These are phyloP conservation scores for Fraxinus nigra DNA, from an alignment of 305 asterid species.

Conservation along the genomic window DNA sequence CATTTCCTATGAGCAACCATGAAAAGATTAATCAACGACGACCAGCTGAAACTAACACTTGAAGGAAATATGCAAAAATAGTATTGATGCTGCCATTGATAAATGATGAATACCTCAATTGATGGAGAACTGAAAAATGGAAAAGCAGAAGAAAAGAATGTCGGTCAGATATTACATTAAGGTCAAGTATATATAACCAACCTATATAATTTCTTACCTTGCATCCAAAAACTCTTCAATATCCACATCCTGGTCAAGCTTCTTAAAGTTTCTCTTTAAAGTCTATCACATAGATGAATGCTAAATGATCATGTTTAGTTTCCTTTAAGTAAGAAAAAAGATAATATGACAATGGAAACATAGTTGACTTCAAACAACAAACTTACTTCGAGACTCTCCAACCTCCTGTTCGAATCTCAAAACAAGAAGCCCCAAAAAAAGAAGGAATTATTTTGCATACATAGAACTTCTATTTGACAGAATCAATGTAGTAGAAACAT, in stretches of 20 bases:
- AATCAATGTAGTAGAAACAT: slow-evolving; percentile 8
- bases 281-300: slow-evolving; percentile 37
- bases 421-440: not conserved
- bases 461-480: not conserved
- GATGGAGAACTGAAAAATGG: slow-evolving; percentile 61
- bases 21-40: slow-evolving; percentile 6
- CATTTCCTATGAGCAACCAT: slow-evolving; percentile 52
- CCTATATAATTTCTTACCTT: slow-evolving; percentile 38
- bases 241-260: slow-evolving; percentile 81
- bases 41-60: not conserved
- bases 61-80: not conserved
- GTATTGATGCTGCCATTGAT: not conserved
- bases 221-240: slow-evolving; percentile 75
- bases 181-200: not conserved
- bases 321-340: slow-evolving; percentile 11
- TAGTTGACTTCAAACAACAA: slow-evolving; percentile 10
- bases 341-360: not conserved
- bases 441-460: slow-evolving; percentile 18
- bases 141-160: slow-evolving; percentile 10
- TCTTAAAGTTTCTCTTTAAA: slow-evolving; percentile 78
- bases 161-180: slow-evolving; percentile 5
- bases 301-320: slow-evolving; percentile 16
- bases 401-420: slow-evolving; percentile 53
- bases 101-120: slow-evolving; percentile 51
- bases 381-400: slow-evolving; percentile 92